Percentiles rank a stretch among this genome's conserved stretches.
These are phyloP conservation scores for Mycothermus thermophilus DNA, from an alignment of 495 filamentous ascomycete genomes.

Conservation along the genomic window DNA sequence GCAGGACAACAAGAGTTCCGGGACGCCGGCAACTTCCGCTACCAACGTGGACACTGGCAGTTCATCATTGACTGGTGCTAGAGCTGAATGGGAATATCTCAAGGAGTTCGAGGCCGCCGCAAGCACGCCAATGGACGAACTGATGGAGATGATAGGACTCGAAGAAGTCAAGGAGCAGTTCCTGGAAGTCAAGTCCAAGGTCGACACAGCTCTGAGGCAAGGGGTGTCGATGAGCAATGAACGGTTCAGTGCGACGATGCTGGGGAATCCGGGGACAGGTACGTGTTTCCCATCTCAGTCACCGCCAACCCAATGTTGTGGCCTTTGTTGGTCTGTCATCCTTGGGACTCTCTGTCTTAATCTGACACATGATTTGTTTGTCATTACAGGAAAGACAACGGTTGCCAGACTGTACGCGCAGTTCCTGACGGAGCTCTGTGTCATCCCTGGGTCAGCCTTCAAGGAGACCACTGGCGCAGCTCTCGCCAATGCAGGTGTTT, in stretches of 20 bases:
- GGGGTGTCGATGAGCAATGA: conserved; percentile 40
- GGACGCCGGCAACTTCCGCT: too few relatives aligned
- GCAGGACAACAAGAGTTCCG: too few relatives aligned
- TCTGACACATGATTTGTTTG: too few relatives aligned
- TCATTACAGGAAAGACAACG: conserved; percentile 65
- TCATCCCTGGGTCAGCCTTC: conserved; percentile 40
- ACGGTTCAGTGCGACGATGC: conserved; percentile 47
- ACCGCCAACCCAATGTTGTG: too few relatives aligned
- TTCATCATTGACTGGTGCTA: conserved; percentile 19
- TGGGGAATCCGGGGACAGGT: conserved; percentile 77
- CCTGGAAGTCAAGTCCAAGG: conserved; percentile 49
- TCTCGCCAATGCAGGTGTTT: conserved; percentile 50
- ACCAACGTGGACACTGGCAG: too few relatives aligned
- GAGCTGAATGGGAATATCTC: conserved; percentile 45
- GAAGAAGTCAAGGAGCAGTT: conserved; percentile 56
- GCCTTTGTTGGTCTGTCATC: too few relatives aligned
- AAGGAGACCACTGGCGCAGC: conserved; percentile 55
- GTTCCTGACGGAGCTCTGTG: conserved; percentile 47
- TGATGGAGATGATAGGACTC: conserved; percentile 62
- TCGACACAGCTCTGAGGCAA: conserved; percentile 49
- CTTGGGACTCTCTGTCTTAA: too few relatives aligned
- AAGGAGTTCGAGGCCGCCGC: conserved; percentile 37
- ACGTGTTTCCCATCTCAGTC: conserved; percentile 10
- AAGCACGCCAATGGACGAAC: conserved; percentile 44
- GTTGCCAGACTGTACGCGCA: conserved; percentile 64